These are phyloP conservation scores for Vanderwaltozyma tropicalis DNA, from an alignment of 805 yeast species.

Conservation along the genomic window DNA sequence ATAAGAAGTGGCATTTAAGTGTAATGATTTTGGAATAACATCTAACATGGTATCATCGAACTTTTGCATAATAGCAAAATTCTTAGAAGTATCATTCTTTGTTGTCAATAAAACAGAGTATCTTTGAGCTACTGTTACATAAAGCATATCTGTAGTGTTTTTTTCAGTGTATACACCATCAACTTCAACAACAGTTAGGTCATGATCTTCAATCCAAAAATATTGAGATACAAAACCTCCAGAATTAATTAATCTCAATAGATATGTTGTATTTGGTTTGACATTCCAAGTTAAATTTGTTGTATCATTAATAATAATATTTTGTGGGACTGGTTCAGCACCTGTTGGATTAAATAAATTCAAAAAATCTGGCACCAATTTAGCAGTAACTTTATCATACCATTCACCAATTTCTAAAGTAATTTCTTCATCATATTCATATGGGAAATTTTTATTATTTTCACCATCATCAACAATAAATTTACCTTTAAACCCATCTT, in stretches of 20 bases:
- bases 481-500: slow-evolving; percentile 83
- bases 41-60: slow-evolving; percentile 83
- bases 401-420: slow-evolving; percentile 67
- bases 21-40: slow-evolving; percentile 49
- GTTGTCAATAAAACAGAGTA: slow-evolving; percentile 72
- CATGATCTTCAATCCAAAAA: slow-evolving; percentile 81
- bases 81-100: slow-evolving; percentile 48
- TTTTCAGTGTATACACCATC: slow-evolving; percentile 85
- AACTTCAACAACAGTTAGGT: slow-evolving; percentile 75
- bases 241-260: slow-evolving; percentile 67
- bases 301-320: slow-evolving; percentile 71
- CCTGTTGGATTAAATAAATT: slow-evolving; percentile 85
- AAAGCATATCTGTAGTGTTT: slow-evolving; percentile 56
- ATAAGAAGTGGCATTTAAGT: slow-evolving; percentile 65
- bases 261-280: slow-evolving; percentile 76
- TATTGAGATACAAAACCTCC: slow-evolving; percentile 92
- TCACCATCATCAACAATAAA: slow-evolving; percentile 64
- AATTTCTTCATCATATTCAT: slow-evolving; percentile 73
- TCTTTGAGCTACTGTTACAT: slow-evolving; percentile 87
- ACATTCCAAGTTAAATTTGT: slow-evolving; percentile 67
- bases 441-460: slow-evolving; percentile 42
- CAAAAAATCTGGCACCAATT: slow-evolving; percentile 46
- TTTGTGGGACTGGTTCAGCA: slow-evolving; percentile 93
- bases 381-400: slow-evolving; percentile 59
- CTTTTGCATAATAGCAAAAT: slow-evolving; percentile 74